These are phyloP conservation scores for Pestalotiopsis sp. DNA, from an alignment of 2,329 filamentous ascomycete genomes.

Conservation along the genomic window DNA sequence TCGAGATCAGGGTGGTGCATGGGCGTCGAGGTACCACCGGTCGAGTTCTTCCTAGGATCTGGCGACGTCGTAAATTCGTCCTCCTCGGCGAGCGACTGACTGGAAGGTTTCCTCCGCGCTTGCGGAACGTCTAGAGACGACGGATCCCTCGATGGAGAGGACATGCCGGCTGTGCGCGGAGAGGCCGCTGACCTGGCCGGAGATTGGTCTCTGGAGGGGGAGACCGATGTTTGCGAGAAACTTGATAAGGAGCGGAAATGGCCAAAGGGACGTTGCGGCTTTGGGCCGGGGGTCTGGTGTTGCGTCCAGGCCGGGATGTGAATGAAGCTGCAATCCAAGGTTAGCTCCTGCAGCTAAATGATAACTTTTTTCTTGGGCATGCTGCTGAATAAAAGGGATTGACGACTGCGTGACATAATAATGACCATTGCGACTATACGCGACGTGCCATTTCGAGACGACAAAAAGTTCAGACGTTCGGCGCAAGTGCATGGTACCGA, in stretches of 20 bases:
- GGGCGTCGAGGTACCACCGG: constrained; percentile 34
- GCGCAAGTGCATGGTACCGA: background rate
- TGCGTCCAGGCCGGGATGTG: constrained; percentile 56
- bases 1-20: constrained; percentile 58
- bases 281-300: constrained; percentile 36
- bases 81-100: constrained; percentile 49
- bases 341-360: constrained; percentile 17
- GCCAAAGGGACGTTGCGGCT: constrained; percentile 42
- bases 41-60: constrained; percentile 60
- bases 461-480: background rate
- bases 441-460: background rate
- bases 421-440: background rate
- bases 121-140: constrained; percentile 35
- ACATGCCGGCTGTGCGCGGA: constrained; percentile 12
- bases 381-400: background rate
- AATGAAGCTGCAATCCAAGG: constrained; percentile 48
- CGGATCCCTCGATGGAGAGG: constrained; percentile 15
- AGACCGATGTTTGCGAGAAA: constrained; percentile 46
- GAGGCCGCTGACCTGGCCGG: constrained; percentile 32
- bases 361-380: background rate
- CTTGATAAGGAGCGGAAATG: constrained; percentile 58
- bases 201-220: constrained; percentile 39
- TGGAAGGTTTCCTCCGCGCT: constrained; percentile 36
- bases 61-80: constrained; percentile 72
- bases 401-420: background rate